Evolutionary conservation across 768 basidiomycete genomes (phyloP).

Genomic region (Rhodosporidiobolus sp.): DNA sequence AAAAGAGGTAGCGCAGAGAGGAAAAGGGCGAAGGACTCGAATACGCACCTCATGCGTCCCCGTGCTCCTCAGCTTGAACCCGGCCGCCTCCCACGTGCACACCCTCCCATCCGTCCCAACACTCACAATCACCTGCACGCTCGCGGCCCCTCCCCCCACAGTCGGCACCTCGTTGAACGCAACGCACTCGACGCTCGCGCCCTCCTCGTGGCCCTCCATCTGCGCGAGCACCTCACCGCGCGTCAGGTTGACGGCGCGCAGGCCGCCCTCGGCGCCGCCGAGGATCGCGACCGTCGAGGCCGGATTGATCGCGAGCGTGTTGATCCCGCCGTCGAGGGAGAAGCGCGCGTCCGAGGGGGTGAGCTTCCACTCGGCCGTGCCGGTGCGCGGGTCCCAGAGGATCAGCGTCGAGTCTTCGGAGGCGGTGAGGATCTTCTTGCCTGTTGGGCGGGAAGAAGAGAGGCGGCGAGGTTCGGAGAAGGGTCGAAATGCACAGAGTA

Average conservation of each 20-base stretch:
- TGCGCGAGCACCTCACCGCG: slow-evolving; percentile 77
- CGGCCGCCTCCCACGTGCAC: slow-evolving; percentile 89
- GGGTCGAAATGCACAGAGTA: neutral
- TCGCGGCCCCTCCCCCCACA: slow-evolving; percentile 51
- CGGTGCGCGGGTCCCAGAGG: slow-evolving; percentile 81
- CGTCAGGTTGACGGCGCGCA: slow-evolving; percentile 79
- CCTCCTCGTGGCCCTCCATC: slow-evolving; percentile 74
- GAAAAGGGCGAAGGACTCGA: neutral
- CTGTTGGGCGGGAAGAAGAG: slow-evolving; percentile 48
- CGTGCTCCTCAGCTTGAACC: slow-evolving; percentile 76
- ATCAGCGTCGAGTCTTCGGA: slow-evolving; percentile 77
- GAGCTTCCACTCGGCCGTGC: slow-evolving; percentile 75
- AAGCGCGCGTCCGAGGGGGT: slow-evolving; percentile 68
- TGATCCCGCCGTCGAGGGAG: slow-evolving; percentile 71
- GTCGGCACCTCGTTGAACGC: slow-evolving; percentile 75
- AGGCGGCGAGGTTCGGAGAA: slow-evolving; percentile 13
- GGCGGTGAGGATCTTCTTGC: slow-evolving; percentile 84
- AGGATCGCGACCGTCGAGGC: slow-evolving; percentile 86
- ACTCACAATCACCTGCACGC: slow-evolving; percentile 65
- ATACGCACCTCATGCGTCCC: slow-evolving; percentile 71
- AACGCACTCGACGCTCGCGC: slow-evolving; percentile 82
- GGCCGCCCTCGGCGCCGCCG: slow-evolving; percentile 77
- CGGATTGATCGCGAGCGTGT: slow-evolving; percentile 76
- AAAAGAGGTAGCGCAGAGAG: neutral
- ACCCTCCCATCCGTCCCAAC: slow-evolving; percentile 92